Conservation (phyloP, 768 basidiomycete genomes). For the Rhodocollybia butyracea region DNA sequence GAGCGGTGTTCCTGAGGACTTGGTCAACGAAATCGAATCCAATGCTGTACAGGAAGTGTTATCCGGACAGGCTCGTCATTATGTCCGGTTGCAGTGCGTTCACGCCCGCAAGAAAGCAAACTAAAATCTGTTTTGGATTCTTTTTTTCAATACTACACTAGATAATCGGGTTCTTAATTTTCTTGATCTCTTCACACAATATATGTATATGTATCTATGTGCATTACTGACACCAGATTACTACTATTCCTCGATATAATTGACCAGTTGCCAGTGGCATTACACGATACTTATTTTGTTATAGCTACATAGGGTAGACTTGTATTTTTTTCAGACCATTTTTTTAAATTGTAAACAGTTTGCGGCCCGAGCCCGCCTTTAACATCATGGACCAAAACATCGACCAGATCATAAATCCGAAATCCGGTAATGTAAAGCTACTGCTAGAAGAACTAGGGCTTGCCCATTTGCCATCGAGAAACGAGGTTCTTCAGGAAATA, state of each 20-base stretch:
- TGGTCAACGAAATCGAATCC: conserved; percentile 51
- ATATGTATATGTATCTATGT: neutral
- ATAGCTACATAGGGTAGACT: too few species aligned
- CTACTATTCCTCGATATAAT: neutral
- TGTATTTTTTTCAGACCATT: too few species aligned
- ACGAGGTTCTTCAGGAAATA: conserved; percentile 63
- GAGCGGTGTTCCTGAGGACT: conserved; percentile 50
- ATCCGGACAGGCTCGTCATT: conserved; percentile 42
- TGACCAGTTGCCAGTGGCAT: neutral
- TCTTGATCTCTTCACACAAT: neutral
- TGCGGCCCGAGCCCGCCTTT: too few species aligned
- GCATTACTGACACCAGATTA: neutral
- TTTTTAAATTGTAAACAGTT: too few species aligned
- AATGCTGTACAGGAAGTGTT: conserved; percentile 51
- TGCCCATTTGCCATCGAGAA: conserved; percentile 49
- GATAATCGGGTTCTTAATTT: too few species aligned
- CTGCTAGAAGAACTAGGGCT: conserved; percentile 60
- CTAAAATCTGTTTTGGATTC: neutral
- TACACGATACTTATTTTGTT: neutral
- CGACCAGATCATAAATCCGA: conserved; percentile 45
- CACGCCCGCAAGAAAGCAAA: conserved; percentile 49
- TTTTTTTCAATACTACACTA: neutral
- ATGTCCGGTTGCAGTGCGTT: conserved; percentile 56
- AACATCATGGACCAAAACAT: conserved; percentile 38
- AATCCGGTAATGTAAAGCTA: conserved; percentile 31